A percentile compares a stretch with the other conserved stretches of the same genome.
phyloP scores from a whole-genome alignment of 805 yeast species.

The Yarrowia sp. region DNA sequence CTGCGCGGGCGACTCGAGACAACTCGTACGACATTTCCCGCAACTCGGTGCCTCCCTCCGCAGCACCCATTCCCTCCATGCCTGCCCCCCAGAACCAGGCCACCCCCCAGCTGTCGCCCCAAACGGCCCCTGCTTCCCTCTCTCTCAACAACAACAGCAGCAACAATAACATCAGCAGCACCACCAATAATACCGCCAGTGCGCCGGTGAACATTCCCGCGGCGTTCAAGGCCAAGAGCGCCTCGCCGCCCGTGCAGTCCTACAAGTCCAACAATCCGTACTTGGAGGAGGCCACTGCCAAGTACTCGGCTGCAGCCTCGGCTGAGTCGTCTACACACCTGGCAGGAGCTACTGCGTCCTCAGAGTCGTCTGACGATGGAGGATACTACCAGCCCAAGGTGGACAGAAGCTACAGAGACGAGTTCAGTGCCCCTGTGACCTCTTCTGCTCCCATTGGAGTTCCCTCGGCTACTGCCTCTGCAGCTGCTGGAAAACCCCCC shows the following conservation, averaged over 20 bases:
- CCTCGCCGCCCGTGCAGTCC: slow-evolving; percentile 39
- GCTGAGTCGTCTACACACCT: slow-evolving; percentile 3
- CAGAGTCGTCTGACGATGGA: slow-evolving; percentile 29
- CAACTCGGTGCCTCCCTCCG: slow-evolving; percentile 4
- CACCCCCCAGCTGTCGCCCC: slow-evolving; percentile 18
- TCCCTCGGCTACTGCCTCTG: background rate
- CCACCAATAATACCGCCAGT: background rate
- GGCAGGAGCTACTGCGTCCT: background rate
- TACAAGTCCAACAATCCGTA: slow-evolving; percentile 40
- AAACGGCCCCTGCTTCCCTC: slow-evolving; percentile 5
- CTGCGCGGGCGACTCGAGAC: slow-evolving; percentile 23
- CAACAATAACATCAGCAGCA: background rate
- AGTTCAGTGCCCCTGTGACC: background rate
- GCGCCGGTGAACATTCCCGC: slow-evolving; percentile 24
- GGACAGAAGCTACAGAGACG: slow-evolving; percentile 3
- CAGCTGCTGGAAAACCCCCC: slow-evolving; percentile 20
- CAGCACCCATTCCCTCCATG: slow-evolving; percentile 10
- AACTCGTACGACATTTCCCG: slow-evolving; percentile 36
- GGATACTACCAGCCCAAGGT: slow-evolving; percentile 29
- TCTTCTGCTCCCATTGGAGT: background rate
- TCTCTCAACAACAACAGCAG: slow-evolving; percentile 1
- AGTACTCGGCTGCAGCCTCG: slow-evolving; percentile 14
- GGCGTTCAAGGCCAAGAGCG: slow-evolving; percentile 29
- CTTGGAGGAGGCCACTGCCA: slow-evolving; percentile 23
- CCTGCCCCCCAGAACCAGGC: background rate